phyloP scores from a whole-genome alignment of 768 basidiomycete species.

The Russula sp. region DNA sequence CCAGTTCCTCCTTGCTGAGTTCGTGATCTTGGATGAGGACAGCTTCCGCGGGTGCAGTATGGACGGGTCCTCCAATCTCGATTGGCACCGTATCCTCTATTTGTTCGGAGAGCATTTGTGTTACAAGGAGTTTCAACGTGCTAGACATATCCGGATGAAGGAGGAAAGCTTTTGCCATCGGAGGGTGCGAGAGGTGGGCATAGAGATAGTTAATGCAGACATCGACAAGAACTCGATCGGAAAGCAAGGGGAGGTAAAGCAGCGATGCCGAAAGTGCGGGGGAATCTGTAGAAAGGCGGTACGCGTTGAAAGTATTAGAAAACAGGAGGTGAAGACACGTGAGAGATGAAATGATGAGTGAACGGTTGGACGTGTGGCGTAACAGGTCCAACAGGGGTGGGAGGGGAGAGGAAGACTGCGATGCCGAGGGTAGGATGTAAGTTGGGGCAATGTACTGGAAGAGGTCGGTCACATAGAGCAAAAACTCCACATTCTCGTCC shows the following conservation, averaged over 20 bases:
- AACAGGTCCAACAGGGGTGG: slow-evolving; percentile 54
- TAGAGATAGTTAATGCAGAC: slow-evolving; percentile 74
- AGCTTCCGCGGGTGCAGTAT: slow-evolving; percentile 53
- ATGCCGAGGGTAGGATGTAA: slow-evolving; percentile 41
- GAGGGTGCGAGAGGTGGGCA: slow-evolving; percentile 66
- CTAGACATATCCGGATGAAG: slow-evolving; percentile 67
- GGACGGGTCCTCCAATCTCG: slow-evolving; percentile 58
- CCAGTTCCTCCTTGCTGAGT: slow-evolving; percentile 67
- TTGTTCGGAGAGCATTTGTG: slow-evolving; percentile 67
- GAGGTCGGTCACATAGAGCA: slow-evolving; percentile 69
- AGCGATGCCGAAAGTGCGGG: slow-evolving; percentile 61
- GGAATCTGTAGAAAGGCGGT: slow-evolving; percentile 53
- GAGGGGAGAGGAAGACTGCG: slow-evolving; percentile 48
- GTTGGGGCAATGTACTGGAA: slow-evolving; percentile 58
- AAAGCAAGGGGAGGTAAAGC: slow-evolving; percentile 68
- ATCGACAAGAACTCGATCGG: slow-evolving; percentile 67
- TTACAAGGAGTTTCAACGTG: slow-evolving; percentile 64
- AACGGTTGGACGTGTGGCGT: slow-evolving; percentile 62
- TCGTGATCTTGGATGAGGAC: slow-evolving; percentile 56
- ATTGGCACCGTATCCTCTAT: slow-evolving; percentile 61
- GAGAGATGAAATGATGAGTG: slow-evolving; percentile 67
- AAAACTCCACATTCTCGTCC: slow-evolving; percentile 70
- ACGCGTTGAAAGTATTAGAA: slow-evolving; percentile 55
- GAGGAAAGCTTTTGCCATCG: slow-evolving; percentile 76
- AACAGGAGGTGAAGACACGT: slow-evolving; percentile 59